phyloP scores from a whole-genome alignment of 192 early-diverging fungal genomes.

The Chytriomyces hyalinus region DNA sequence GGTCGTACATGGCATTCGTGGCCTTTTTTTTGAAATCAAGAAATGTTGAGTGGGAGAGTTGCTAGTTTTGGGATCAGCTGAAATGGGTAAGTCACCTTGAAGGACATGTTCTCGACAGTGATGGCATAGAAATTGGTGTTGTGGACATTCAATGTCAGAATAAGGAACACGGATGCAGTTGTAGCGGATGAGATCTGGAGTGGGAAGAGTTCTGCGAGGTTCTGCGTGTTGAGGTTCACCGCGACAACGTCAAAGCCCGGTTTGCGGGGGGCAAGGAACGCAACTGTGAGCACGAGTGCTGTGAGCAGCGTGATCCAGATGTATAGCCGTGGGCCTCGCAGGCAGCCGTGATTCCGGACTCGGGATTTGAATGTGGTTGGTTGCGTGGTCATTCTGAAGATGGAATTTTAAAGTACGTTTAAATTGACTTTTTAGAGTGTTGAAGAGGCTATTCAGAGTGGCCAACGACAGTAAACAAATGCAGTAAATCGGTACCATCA shows the following conservation, averaged over 20 bases:
- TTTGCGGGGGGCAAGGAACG: neutral
- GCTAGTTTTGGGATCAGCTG: neutral
- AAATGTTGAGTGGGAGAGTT: neutral
- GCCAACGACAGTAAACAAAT: no score
- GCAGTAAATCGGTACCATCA: no score
- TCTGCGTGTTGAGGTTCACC: neutral
- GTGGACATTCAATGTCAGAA: neutral
- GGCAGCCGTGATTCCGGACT: neutral
- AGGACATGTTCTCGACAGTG: neutral
- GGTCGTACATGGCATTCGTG: neutral
- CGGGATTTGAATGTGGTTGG: no score
- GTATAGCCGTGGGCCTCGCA: neutral
- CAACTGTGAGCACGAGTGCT: neutral
- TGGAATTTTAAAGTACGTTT: no score
- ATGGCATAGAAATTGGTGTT: neutral
- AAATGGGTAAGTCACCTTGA: neutral
- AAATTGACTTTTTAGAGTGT: no score
- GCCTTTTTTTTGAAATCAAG: neutral
- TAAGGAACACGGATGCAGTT: neutral
- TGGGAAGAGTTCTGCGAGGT: neutral
- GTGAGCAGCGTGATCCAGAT: neutral
- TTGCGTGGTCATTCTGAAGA: no score
- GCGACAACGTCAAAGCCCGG: neutral
- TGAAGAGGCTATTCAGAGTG: no score
- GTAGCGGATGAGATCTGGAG: neutral